These are phyloP conservation scores for Piloderma croceum DNA, from an alignment of 768 basidiomycete genomes.

Conservation along the genomic window DNA sequence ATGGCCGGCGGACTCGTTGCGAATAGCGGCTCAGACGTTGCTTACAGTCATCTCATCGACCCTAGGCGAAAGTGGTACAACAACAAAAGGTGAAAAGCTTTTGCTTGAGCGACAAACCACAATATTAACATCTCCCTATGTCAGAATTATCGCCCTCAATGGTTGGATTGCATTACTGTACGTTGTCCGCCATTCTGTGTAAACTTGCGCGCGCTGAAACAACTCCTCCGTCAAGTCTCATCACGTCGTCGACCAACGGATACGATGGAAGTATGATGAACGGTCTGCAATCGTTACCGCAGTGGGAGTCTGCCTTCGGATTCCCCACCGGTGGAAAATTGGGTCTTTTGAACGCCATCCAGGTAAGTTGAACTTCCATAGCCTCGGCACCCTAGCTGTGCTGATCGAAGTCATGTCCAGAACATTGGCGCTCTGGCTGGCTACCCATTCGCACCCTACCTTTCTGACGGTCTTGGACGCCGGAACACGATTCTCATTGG, in stretches of 20 bases:
- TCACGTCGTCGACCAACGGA: slow-evolving; percentile 72
- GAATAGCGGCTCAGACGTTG: slow-evolving; percentile 23
- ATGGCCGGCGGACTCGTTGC: slow-evolving; percentile 50
- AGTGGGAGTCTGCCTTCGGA: slow-evolving; percentile 60
- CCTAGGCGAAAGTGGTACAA: slow-evolving; percentile 71
- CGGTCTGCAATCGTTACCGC: slow-evolving; percentile 60
- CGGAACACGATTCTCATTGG: slow-evolving; percentile 61
- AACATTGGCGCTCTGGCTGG: slow-evolving; percentile 66
- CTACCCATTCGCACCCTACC: slow-evolving; percentile 65
- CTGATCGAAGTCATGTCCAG: slow-evolving; percentile 26
- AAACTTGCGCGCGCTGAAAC: not conserved
- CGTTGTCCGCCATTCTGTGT: slow-evolving; percentile 14
- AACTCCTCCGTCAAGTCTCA: slow-evolving; percentile 38
- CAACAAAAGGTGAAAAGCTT: slow-evolving; percentile 54
- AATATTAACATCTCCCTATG: not conserved
- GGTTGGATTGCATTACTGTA: slow-evolving; percentile 66
- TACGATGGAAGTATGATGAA: slow-evolving; percentile 82
- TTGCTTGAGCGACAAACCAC: not conserved
- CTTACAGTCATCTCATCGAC: slow-evolving; percentile 53
- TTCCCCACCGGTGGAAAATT: slow-evolving; percentile 53
- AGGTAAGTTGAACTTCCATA: slow-evolving; percentile 33
- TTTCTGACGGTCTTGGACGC: slow-evolving; percentile 70
- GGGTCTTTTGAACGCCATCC: slow-evolving; percentile 70
- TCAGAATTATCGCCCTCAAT: slow-evolving; percentile 56
- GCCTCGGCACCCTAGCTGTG: not conserved